Conservation (phyloP, 2,329 filamentous ascomycete species). For the Beauveria rudraprayagi region DNA sequence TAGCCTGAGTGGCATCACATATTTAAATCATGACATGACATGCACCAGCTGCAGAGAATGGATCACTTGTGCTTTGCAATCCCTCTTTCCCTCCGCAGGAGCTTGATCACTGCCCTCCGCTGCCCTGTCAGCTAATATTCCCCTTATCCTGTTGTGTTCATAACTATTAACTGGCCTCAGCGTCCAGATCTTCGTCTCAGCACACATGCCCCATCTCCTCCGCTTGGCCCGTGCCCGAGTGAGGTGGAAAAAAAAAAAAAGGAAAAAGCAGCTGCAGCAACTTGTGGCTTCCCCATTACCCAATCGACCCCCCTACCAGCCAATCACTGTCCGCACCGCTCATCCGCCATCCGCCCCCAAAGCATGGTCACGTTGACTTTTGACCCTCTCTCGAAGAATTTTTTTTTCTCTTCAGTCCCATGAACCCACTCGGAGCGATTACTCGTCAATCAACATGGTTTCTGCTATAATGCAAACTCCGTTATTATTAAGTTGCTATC, state of each 20-base stretch:
- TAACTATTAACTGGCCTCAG: no score
- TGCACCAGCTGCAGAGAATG: no score
- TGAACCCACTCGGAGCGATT: not conserved
- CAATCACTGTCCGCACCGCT: not conserved
- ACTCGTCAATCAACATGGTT: not conserved
- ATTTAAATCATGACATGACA: no score
- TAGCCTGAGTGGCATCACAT: no score
- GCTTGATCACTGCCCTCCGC: no score
- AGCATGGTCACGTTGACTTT: constrained; percentile 6
- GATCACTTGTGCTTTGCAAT: no score
- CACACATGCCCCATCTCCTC: no score
- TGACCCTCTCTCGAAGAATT: not conserved
- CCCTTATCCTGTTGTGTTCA: not conserved
- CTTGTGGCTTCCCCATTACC: constrained; percentile 6
- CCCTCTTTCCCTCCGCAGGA: no score
- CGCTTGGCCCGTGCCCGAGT: no score
- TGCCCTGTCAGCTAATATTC: no score
- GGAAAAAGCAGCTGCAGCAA: not conserved
- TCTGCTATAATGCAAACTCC: not conserved
- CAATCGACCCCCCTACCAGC: not conserved
- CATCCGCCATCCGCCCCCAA: not conserved
- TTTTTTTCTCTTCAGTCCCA: not conserved
- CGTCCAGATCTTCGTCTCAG: no score
- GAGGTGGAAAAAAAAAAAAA: not conserved
- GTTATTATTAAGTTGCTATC: not conserved